Evolutionary conservation across 2,329 filamentous ascomycete species (phyloP).

Genomic region (Penicillium psychrosexuale): DNA sequence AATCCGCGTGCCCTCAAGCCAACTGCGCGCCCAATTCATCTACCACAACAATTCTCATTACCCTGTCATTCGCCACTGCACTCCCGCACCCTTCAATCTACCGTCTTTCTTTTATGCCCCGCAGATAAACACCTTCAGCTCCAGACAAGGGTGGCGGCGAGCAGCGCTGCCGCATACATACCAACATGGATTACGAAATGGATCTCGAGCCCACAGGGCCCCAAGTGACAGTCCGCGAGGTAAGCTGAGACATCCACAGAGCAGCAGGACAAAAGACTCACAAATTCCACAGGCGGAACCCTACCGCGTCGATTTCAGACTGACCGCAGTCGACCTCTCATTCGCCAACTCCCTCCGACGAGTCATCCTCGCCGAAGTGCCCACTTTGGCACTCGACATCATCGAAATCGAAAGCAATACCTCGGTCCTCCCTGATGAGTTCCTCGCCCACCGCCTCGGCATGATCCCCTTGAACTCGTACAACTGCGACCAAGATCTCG

Average conservation of each 20-base stretch:
- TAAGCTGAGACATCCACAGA: constrained; percentile 14
- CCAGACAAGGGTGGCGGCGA: constrained; percentile 20
- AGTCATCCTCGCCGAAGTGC: constrained; percentile 88
- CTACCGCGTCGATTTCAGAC: constrained; percentile 84
- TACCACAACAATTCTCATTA: background rate
- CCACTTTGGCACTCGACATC: constrained; percentile 89
- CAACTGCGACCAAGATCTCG: constrained; percentile 72
- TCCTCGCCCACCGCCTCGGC: constrained; percentile 87
- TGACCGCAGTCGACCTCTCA: constrained; percentile 82
- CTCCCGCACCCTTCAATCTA: background rate
- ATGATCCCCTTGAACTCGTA: constrained; percentile 84
- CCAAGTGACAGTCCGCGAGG: constrained; percentile 49
- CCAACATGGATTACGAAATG: constrained; percentile 47
- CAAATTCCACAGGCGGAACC: constrained; percentile 62
- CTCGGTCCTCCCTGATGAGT: constrained; percentile 94
- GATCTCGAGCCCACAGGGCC: constrained; percentile 49
- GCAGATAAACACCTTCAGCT: constrained; percentile 5
- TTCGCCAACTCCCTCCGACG: constrained; percentile 92
- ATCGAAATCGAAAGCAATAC: constrained; percentile 92
- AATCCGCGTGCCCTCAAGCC: constrained; percentile 19
- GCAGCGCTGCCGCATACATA: constrained; percentile 22
- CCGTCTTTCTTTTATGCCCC: background rate
- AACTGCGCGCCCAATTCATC: constrained; percentile 6
- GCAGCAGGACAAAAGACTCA: background rate
- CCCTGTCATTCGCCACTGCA: background rate